Percentiles rank a stretch among this genome's conserved stretches.
phyloP scores from a whole-genome alignment of 345 rosid species.

The Eucalyptus pauciflora region DNA sequence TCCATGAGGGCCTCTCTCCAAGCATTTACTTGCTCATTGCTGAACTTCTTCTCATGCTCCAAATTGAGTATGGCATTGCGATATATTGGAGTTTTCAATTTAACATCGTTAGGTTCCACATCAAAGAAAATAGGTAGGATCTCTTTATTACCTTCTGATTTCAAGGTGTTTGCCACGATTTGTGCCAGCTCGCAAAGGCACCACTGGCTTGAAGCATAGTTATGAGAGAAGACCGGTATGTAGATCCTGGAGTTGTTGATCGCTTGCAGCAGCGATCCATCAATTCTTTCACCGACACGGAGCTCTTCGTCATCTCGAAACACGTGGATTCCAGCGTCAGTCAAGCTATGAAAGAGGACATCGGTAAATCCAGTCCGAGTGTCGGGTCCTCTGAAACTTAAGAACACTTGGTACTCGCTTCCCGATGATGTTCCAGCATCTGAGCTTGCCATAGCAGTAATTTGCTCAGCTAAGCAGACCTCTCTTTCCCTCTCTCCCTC shows the following conservation, averaged over 20 bases:
- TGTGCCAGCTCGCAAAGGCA: accelerated
- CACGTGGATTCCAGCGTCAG: accelerated
- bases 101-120: neutral
- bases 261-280: accelerated
- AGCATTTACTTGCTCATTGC: neutral
- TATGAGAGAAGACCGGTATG: accelerated
- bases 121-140: neutral
- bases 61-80: neutral
- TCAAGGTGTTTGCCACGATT: neutral
- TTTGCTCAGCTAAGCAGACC: neutral
- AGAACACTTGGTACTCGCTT: neutral
- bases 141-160: neutral
- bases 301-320: accelerated
- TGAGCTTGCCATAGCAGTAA: accelerated
- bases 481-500: neutral
- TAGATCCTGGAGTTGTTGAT: neutral
- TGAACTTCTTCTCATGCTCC: neutral
- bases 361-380: accelerated
- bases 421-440: neutral
- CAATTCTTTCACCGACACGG: accelerated
- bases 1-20: neutral
- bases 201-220: neutral
- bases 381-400: neutral
- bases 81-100: neutral
- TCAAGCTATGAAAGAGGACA: neutral